Conservation (phyloP, 192 early-diverging fungal species). For the Dissophora globulifera region DNA sequence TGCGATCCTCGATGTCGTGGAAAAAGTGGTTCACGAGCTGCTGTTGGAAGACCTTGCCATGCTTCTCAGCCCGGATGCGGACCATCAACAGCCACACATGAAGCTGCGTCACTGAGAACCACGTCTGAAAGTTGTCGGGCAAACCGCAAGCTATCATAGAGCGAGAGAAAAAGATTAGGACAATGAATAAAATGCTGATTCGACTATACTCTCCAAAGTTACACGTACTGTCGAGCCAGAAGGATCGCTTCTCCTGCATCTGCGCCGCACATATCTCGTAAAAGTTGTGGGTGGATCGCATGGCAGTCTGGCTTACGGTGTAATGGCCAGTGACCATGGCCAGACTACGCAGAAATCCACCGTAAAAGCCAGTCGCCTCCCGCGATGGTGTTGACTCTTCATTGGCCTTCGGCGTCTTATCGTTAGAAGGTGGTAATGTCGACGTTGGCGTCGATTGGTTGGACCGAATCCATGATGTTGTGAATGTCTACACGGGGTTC, state of each 20-base stretch:
- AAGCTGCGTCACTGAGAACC: conserved; percentile 90
- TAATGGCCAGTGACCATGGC: conserved; percentile 64
- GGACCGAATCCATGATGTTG: conserved; percentile 25
- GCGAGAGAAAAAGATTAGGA: too few relatives aligned
- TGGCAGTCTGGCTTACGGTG: conserved; percentile 61
- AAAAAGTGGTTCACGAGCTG: conserved; percentile 90
- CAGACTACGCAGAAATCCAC: conserved; percentile 37
- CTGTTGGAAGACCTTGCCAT: conserved; percentile 86
- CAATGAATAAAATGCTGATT: too few relatives aligned
- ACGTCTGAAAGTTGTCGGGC: conserved; percentile 92
- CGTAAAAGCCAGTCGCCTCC: conserved; percentile 36
- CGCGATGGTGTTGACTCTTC: too few relatives aligned
- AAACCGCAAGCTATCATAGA: conserved; percentile 72
- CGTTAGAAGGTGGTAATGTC: conserved; percentile 16
- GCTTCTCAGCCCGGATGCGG: conserved; percentile 74
- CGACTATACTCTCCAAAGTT: too few relatives aligned
- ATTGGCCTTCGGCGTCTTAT: conserved; percentile 1
- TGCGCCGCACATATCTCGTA: conserved; percentile 62
- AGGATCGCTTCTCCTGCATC: conserved; percentile 56
- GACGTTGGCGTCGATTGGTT: conserved; percentile 11
- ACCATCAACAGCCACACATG: conserved; percentile 96
- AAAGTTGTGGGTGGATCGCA: conserved; percentile 59
- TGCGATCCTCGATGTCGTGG: conserved; percentile 86
- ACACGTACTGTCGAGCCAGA: conserved; percentile 59
- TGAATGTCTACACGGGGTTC: conserved; percentile 8